Evolutionary conservation across 2,329 filamentous ascomycete genomes (phyloP), one percentile per base, ranked within the genome.

Genomic region (Alternaria conjuncta): DNA sequence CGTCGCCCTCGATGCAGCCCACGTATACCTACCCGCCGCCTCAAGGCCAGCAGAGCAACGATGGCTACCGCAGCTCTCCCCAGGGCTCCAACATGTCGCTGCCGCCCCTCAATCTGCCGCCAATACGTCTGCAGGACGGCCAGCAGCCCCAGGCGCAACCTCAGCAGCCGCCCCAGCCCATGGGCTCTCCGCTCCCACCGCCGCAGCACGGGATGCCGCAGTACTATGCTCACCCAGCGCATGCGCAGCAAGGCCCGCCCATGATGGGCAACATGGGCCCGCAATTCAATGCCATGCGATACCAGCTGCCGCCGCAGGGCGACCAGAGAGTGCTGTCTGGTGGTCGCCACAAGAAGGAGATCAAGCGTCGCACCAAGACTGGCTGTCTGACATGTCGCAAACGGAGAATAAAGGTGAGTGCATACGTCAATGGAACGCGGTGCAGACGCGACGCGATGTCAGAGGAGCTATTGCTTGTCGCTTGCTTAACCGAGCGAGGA

Each of bases 291-390:
- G 71, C 71, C 59, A 84, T 87, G 81, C 84, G 86, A 74, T 88
- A 87, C 75, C 83, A 86, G 63, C 78, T 89, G 45, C 85, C 87
- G 66, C 81, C 87, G 76, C 74, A 77, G 50, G 69, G 71, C 36
- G 81, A 84, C 80, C 69, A 84, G 75, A 83, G 86, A 70, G 84
- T 88, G 66, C 84, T 90, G 78, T 87, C 86, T 21, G 86, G 88
- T 63, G 87, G 86, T 51, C 84, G 89, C 72, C 88, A 91, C 78
- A 88, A 88, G 80, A 89, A 91, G 81, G 90, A 93, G 81, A 91
- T 92, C 78, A 92, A 92, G 82, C 85, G 90, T 70, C 85, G 90
- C 76, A 92, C 90, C 61, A 92, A 92, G 81, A 92, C 89, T 2
- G 89, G 89, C n/a, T 92, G 90, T 80, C 65, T 85, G 78, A 85